These are phyloP conservation scores for Nemania sp. DNA, from an alignment of 2,329 filamentous ascomycete species.

Conservation along the genomic window DNA sequence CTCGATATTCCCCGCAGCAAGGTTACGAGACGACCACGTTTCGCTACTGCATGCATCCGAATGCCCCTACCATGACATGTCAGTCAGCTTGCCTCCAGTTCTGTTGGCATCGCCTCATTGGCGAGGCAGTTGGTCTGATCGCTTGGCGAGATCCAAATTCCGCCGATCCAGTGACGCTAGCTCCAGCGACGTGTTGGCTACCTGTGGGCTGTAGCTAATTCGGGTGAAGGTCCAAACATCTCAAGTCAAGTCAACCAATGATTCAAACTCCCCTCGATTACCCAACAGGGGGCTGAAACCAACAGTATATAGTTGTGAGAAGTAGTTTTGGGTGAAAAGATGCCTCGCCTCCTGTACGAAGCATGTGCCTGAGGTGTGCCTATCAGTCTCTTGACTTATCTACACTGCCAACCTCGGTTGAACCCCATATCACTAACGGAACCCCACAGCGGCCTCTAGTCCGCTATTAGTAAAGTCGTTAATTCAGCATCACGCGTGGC, in stretches of 20 bases:
- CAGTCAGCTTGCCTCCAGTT: constrained; percentile 1
- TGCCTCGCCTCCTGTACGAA: no score
- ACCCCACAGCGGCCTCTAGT: no score
- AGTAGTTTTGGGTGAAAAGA: no score
- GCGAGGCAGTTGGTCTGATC: background rate
- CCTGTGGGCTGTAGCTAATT: constrained; percentile 7
- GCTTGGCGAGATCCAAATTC: constrained; percentile 23
- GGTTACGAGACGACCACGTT: constrained; percentile 8
- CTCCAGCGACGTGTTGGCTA: constrained; percentile 4
- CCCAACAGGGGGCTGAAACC: no score
- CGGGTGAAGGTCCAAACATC: constrained; percentile 8
- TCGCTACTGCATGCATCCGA: background rate
- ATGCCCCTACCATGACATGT: constrained; percentile 7
- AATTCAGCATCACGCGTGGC: no score
- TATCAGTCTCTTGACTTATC: no score
- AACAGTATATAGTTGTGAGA: no score
- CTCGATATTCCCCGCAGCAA: no score
- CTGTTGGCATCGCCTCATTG: constrained; percentile 24
- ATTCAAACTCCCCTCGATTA: background rate
- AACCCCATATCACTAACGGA: no score
- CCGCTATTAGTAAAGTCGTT: no score
- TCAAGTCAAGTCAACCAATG: constrained; percentile 4
- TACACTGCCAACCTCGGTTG: no score
- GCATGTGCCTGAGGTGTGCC: no score
- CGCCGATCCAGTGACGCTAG: constrained; percentile 11